phyloP scores from a whole-genome alignment of 108 stramenopile genomes.

The Phaeodactylum tricornutum region DNA sequence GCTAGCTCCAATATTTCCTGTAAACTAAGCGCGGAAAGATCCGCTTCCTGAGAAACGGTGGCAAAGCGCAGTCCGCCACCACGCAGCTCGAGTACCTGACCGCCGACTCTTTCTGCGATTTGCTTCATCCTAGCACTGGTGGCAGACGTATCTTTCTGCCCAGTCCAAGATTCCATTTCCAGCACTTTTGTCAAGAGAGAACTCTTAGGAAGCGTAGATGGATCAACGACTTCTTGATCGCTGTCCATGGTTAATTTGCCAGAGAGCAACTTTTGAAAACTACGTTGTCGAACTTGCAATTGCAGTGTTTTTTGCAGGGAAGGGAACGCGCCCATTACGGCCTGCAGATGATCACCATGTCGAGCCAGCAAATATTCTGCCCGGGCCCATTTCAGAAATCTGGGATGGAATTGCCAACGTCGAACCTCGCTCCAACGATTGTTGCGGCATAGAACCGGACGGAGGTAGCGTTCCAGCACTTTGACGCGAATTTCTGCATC shows the following conservation, averaged over 20 bases:
- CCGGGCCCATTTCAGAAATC: conserved; percentile 63
- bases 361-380: conserved; percentile 58
- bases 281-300: conserved; percentile 15
- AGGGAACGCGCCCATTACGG: conserved; percentile 42
- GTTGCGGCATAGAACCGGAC: conserved; percentile 51
- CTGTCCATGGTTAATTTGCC: not conserved
- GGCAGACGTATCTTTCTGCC: conserved; percentile 12
- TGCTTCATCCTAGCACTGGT: conserved; percentile 4
- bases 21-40: conserved; percentile 12
- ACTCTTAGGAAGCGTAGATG: conserved; percentile 27
- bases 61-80: conserved; percentile 3
- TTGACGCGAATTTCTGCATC: conserved; percentile 19
- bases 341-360: conserved; percentile 37
- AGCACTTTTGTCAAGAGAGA: conserved; percentile 45
- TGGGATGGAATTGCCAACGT: conserved; percentile 30
- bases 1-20: conserved; percentile 41
- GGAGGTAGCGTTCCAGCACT: conserved; percentile 37
- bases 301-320: conserved; percentile 21
- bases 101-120: conserved; percentile 11
- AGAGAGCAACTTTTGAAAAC: conserved; percentile 5
- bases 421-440: conserved; percentile 31
- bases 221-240: conserved; percentile 5
- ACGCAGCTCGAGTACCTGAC: conserved; percentile 4
- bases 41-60: conserved; percentile 10
- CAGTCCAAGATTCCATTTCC: conserved; percentile 49